phyloP scores from a whole-genome alignment of 306 rosid species.

The Castanea mollissima region DNA sequence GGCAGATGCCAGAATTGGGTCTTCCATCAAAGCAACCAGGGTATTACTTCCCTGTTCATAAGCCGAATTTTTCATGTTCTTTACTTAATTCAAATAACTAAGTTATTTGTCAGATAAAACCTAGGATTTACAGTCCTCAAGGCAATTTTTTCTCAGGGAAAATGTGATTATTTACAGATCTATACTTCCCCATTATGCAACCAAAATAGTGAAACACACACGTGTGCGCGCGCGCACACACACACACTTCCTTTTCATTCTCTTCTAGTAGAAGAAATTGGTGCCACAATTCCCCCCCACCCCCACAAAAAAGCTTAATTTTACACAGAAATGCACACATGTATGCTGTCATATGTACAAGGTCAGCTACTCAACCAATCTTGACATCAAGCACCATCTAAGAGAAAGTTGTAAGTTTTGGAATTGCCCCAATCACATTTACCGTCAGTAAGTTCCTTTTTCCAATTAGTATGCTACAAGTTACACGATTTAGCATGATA shows the following conservation, averaged over 20 bases:
- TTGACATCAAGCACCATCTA: neutral
- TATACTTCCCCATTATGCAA: neutral
- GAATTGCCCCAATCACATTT: too few relatives aligned
- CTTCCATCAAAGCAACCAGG: conserved; percentile 56
- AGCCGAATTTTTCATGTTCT: conserved; percentile 8
- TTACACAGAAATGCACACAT: too few relatives aligned
- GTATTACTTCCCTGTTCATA: conserved; percentile 48
- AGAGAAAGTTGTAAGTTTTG: too few relatives aligned
- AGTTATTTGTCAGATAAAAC: neutral
- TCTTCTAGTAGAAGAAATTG: neutral
- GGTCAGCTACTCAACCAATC: neutral
- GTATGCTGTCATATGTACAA: neutral
- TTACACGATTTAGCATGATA: too few relatives aligned
- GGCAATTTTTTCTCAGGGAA: neutral
- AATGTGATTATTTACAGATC: neutral
- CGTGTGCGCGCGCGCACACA: neutral
- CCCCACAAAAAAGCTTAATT: too few relatives aligned
- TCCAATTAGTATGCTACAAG: too few relatives aligned
- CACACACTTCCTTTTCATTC: neutral
- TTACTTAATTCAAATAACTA: neutral
- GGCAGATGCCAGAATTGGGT: conserved; percentile 44
- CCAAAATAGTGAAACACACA: neutral
- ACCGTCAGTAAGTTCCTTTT: too few relatives aligned
- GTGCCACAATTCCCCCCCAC: neutral
- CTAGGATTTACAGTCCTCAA: neutral